phyloP scores from a whole-genome alignment of 257 asterid species.

The Plantago ovata region DNA sequence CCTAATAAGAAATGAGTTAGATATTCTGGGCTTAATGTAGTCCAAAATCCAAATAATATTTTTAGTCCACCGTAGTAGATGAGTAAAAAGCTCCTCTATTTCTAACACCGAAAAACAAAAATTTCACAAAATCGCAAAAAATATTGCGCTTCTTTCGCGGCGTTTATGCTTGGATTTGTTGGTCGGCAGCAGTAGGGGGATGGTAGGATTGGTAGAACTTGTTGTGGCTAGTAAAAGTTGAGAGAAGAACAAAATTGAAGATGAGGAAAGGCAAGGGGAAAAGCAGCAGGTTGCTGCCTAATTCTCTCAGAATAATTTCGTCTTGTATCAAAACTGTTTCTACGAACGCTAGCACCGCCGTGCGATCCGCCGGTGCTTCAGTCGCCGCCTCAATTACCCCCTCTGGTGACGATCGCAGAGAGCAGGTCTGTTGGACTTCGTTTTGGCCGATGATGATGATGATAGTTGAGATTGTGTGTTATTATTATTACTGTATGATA shows the following conservation, averaged over 20 bases:
- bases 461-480: background rate
- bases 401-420: slow-evolving; percentile 28
- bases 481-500: background rate
- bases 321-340: slow-evolving; percentile 41
- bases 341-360: slow-evolving; percentile 39
- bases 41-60: too few relatives aligned
- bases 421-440: slow-evolving; percentile 21
- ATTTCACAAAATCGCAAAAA: too few relatives aligned
- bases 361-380: slow-evolving; percentile 35
- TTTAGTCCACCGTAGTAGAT: too few relatives aligned
- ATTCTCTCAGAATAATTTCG: slow-evolving; percentile 35
- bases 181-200: too few relatives aligned
- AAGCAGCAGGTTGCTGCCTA: slow-evolving; percentile 33
- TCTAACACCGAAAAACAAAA: too few relatives aligned
- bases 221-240: slow-evolving; percentile 20
- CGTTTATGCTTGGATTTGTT: too few relatives aligned
- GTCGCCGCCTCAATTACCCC: slow-evolving; percentile 31
- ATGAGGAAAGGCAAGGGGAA: slow-evolving; percentile 31
- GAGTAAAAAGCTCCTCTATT: too few relatives aligned
- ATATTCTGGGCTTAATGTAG: too few relatives aligned
- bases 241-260: background rate
- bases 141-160: too few relatives aligned
- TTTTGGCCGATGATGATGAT: too few relatives aligned
- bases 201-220: too few relatives aligned
- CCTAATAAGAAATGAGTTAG: too few relatives aligned